These are phyloP conservation scores for Suhomyces taliae DNA, from an alignment of 1,139 yeast species.

Conservation along the genomic window DNA sequence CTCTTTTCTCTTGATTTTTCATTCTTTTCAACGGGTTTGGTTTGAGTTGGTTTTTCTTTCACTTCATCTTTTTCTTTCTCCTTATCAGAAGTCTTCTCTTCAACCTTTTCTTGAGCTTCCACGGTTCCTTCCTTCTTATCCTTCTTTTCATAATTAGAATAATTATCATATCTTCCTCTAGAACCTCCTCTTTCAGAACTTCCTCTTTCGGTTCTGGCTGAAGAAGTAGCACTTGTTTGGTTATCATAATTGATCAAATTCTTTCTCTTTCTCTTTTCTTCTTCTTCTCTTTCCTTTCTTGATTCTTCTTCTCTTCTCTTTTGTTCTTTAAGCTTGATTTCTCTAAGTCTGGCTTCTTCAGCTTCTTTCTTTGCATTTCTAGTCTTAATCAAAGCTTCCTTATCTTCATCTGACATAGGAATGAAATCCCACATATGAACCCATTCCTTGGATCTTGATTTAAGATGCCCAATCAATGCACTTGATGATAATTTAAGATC, in stretches of 20 bases:
- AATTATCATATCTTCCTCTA: slow-evolving; percentile 23
- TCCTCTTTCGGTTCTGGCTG: slow-evolving; percentile 10
- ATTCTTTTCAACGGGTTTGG: not conserved
- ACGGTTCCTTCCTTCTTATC: not conserved
- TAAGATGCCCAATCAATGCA: slow-evolving; percentile 73
- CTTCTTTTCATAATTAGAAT: slow-evolving; percentile 23
- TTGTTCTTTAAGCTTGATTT: slow-evolving; percentile 13
- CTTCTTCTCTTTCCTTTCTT: slow-evolving; percentile 25
- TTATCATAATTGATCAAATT: slow-evolving; percentile 26
- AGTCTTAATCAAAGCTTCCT: slow-evolving; percentile 21
- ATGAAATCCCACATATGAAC: slow-evolving; percentile 59
- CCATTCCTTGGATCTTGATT: slow-evolving; percentile 58
- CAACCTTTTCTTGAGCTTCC: slow-evolving; percentile 1
- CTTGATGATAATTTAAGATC: slow-evolving; percentile 79
- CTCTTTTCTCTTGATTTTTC: not conserved
- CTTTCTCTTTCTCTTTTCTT: slow-evolving; percentile 19
- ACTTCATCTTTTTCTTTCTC: not conserved
- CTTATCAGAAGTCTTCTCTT: slow-evolving; percentile 2
- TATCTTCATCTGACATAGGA: slow-evolving; percentile 39
- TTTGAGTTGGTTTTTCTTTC: not conserved
- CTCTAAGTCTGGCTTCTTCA: slow-evolving; percentile 15
- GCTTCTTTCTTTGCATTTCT: slow-evolving; percentile 22
- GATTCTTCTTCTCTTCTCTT: slow-evolving; percentile 17
- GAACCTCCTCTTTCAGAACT: slow-evolving; percentile 12
- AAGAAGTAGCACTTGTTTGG: slow-evolving; percentile 3